Percentiles rank a stretch among this genome's conserved stretches.
These are phyloP conservation scores for Colletotrichum gloeosporioides DNA, from an alignment of 2,329 filamentous ascomycete species.

Conservation along the genomic window DNA sequence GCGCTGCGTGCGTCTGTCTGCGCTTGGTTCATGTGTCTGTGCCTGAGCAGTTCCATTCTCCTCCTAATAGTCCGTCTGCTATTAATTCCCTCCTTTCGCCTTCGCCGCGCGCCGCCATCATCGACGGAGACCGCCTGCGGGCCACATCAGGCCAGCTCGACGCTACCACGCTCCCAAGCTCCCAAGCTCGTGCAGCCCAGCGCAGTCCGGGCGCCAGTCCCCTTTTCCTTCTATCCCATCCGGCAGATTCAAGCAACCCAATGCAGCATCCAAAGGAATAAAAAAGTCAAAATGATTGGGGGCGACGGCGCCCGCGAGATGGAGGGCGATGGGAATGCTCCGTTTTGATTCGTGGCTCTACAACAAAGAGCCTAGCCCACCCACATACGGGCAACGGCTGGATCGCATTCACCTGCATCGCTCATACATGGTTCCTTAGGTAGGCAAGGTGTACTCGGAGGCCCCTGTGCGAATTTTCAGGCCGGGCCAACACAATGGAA, in stretches of 20 bases:
- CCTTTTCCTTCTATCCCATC: not conserved
- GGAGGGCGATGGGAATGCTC: not conserved
- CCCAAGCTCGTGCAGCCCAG: not conserved
- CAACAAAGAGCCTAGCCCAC: not conserved
- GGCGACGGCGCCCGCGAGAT: not conserved
- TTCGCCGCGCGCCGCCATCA: not conserved
- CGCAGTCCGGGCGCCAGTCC: not conserved
- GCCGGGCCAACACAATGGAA: not conserved
- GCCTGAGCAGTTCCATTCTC: not conserved
- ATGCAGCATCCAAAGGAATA: not conserved
- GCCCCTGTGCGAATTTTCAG: constrained; percentile 6
- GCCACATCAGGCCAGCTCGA: not conserved
- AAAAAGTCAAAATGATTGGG: not conserved
- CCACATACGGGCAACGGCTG: not conserved
- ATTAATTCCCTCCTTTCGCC: constrained; percentile 7
- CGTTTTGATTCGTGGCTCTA: not conserved
- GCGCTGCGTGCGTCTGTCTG: not conserved
- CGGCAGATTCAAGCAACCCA: not conserved
- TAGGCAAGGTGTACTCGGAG: not conserved
- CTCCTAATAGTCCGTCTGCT: constrained; percentile 7
- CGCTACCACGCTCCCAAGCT: not conserved
- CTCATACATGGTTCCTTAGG: not conserved
- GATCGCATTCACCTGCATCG: not conserved
- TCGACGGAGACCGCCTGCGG: not conserved
- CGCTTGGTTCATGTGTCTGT: not conserved